A percentile compares a stretch with the other conserved stretches of the same genome.
Evolutionary conservation across 352 stramenopile genomes (phyloP).

Genomic region (Globisporangium nunn): DNA sequence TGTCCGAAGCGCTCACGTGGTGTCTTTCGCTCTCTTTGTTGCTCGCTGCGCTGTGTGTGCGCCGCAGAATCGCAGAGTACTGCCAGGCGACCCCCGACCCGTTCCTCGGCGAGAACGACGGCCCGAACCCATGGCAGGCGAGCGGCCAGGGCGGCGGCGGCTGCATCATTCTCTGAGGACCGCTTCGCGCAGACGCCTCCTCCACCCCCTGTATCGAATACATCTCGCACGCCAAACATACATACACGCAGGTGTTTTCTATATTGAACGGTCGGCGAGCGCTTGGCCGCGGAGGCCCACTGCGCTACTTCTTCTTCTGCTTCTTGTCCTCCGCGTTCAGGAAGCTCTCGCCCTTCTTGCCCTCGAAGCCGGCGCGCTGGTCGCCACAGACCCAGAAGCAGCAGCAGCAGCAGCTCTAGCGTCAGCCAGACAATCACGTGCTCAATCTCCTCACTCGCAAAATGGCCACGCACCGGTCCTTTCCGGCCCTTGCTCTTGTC

Average conservation of each 20-base stretch:
- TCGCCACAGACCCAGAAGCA: not conserved
- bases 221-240: not conserved
- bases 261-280: slow-evolving; percentile 12
- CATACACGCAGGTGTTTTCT: slow-evolving; percentile 1
- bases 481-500: slow-evolving; percentile 33
- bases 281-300: not conserved
- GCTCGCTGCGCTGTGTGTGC: not conserved
- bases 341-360: slow-evolving; percentile 73
- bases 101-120: slow-evolving; percentile 72
- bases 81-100: slow-evolving; percentile 65
- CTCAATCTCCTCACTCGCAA: not conserved
- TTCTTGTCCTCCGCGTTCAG: slow-evolving; percentile 58
- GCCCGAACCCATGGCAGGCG: slow-evolving; percentile 64
- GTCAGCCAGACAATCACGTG: not conserved
- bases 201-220: slow-evolving; percentile 4
- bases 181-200: not conserved
- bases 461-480: slow-evolving; percentile 21
- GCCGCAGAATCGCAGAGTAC: slow-evolving; percentile 58
- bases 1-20: not conserved
- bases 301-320: slow-evolving; percentile 37
- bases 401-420: not conserved
- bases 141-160: slow-evolving; percentile 53
- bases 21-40: not conserved
- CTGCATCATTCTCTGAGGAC: slow-evolving; percentile 48
- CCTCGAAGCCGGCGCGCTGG: slow-evolving; percentile 70